Base-by-base conservation (phyloP, 2,329 filamentous ascomycete species). In the Huntiella savannae region DNA sequence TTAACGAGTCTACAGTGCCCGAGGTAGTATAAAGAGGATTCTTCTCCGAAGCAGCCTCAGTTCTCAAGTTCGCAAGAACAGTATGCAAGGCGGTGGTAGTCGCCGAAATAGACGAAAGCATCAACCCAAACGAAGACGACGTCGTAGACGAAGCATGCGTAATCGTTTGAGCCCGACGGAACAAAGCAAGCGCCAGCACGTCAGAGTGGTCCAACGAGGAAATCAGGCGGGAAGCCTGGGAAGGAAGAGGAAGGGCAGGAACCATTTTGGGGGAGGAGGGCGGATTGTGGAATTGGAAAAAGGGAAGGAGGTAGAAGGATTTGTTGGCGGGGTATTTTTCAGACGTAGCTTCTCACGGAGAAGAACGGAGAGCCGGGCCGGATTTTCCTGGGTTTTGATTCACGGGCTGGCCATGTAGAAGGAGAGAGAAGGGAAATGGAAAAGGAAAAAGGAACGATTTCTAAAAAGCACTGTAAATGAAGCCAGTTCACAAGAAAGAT, bases 1-100 rank as follows among this genome's bases (percentile, higher is more conserved):
- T 56, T 41, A 41, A 28, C 17, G 19, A n/a, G 4, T 41, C 40
- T 12, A 41, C 40, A 22, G 40, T 41, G 53, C 71, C 73, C 41
- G 67, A 57, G 33, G 62, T 58, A 16, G 59, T 60, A 37, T 60
- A 62, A 8, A 69, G 60, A 7, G 74, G 77, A 52, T 71, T 69
- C 1, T 64, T 62, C 53, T 75, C 72, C 51, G 70, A 65, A 35
- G 68, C 66, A n/a, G 47, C 43, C 59, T 78, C 75, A 51, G 67
- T 62, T 46, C 70, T 71, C 19, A 79, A 61, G 53, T 77, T 69
- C 46, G 71, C 69, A 5, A 79, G 61, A 10, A 69, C 68, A 4
- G 66, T 66, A 53, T 77, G 68, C 36, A 79, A 61, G 38, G 62
- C 63, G 46, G 67, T 67, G 35, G 77, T 65, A 33, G 67, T 65